phyloP scores from a whole-genome alignment of 768 basidiomycete species.

The Xerocomellus intermedius region DNA sequence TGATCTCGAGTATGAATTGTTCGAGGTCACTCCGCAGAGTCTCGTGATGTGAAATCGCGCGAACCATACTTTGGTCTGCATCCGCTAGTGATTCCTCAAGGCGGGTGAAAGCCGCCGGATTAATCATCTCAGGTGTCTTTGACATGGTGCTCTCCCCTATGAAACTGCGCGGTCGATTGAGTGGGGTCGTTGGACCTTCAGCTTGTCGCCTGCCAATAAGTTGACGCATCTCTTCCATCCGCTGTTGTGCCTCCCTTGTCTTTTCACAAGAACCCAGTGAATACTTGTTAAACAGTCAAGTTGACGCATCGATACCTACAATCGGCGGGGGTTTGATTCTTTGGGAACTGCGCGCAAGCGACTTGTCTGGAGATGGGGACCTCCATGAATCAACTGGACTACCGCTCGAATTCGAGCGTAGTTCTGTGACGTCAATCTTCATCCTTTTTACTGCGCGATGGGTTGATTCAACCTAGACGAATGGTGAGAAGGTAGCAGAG shows the following conservation, averaged over 20 bases:
- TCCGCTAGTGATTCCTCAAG: slow-evolving; percentile 56
- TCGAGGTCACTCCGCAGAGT: slow-evolving; percentile 51
- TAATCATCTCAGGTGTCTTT: slow-evolving; percentile 19
- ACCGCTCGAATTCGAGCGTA: slow-evolving; percentile 18
- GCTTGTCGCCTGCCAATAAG: slow-evolving; percentile 61
- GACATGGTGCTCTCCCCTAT: slow-evolving; percentile 17
- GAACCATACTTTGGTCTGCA: slow-evolving; percentile 54
- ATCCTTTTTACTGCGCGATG: slow-evolving; percentile 73
- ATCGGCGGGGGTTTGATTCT: slow-evolving; percentile 38
- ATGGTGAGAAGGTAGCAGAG: neutral
- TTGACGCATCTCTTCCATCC: slow-evolving; percentile 81
- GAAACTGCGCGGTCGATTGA: slow-evolving; percentile 44
- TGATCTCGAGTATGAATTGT: slow-evolving; percentile 48
- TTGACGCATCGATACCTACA: slow-evolving; percentile 33
- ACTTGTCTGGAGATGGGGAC: slow-evolving; percentile 60
- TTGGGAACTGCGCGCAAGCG: slow-evolving; percentile 44
- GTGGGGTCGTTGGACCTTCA: slow-evolving; percentile 45
- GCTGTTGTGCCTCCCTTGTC: slow-evolving; percentile 74
- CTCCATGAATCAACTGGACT: slow-evolving; percentile 39
- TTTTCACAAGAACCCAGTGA: slow-evolving; percentile 36
- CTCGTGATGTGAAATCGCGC: slow-evolving; percentile 54
- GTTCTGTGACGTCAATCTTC: slow-evolving; percentile 60
- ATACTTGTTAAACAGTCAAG: slow-evolving; percentile 1
- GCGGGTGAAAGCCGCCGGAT: slow-evolving; percentile 12
- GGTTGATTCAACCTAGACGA: slow-evolving; percentile 63